phyloP scores from a whole-genome alignment of 2,329 filamentous ascomycete species.

The Colletotrichum shisoi region DNA sequence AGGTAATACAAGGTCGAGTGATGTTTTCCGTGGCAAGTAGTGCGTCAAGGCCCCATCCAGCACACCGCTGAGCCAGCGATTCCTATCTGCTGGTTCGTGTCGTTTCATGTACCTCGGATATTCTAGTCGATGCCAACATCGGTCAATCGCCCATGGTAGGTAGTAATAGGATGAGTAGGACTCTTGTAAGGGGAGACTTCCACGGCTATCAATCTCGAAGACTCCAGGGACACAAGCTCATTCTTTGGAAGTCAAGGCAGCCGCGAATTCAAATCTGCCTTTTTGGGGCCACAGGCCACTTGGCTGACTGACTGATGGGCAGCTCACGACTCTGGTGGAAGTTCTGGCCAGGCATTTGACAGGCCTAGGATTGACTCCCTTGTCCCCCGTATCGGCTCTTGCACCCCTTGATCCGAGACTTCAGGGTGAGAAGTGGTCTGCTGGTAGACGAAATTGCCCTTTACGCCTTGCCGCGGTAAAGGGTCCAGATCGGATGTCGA shows the following conservation, averaged over 20 bases:
- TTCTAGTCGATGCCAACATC: neutral
- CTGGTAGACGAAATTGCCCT: neutral
- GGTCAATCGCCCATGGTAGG: neutral
- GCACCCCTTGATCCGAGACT: neutral
- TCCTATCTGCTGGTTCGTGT: neutral
- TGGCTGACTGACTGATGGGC: neutral
- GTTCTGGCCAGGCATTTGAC: neutral
- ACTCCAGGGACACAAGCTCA: neutral
- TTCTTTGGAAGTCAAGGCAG: neutral
- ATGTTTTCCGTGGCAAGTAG: neutral
- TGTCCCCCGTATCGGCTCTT: neutral
- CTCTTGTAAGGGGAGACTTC: neutral
- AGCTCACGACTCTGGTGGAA: neutral
- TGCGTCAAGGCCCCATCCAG: neutral
- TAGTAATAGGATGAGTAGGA: neutral
- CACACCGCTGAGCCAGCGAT: neutral
- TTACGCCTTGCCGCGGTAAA: neutral
- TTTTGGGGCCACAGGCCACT: neutral
- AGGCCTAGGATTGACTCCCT: neutral
- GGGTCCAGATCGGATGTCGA: neutral
- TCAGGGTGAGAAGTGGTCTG: neutral
- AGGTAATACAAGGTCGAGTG: neutral
- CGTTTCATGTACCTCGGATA: neutral
- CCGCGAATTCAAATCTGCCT: neutral
- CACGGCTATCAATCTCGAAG: neutral